A percentile compares a stretch with the other conserved stretches of the same genome.
phyloP scores from a whole-genome alignment of 2,329 filamentous ascomycete genomes.

The Aspergillus niger region DNA sequence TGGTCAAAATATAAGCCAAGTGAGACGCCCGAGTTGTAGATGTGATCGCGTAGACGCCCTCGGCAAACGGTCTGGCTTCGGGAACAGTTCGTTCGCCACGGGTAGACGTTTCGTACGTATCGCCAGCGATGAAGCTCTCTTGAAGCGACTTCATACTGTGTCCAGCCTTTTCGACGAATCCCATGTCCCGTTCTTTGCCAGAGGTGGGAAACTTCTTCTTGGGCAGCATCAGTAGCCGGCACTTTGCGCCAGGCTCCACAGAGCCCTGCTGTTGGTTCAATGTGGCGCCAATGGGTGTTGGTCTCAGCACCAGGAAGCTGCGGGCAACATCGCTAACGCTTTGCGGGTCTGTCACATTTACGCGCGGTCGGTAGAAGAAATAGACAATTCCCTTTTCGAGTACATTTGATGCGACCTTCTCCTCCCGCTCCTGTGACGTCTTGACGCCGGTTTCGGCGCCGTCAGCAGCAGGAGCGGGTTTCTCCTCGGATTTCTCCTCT shows the following conservation, averaged over 20 bases:
- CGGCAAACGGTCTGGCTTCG: conserved; percentile 73
- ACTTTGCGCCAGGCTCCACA: conserved; percentile 59
- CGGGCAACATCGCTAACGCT: conserved; percentile 72
- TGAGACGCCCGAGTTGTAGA: conserved; percentile 72
- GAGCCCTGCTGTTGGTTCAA: conserved; percentile 57
- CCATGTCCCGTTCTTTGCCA: conserved; percentile 71
- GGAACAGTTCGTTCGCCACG: conserved; percentile 67
- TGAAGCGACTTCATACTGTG: conserved; percentile 69
- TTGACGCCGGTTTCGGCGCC: conserved; percentile 47
- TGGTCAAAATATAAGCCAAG: conserved; percentile 75
- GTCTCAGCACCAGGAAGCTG: conserved; percentile 77
- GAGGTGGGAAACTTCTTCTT: conserved; percentile 80
- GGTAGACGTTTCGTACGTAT: conserved; percentile 76
- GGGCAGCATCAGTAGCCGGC: conserved; percentile 73
- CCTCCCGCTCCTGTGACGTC: conserved; percentile 53
- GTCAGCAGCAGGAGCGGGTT: conserved; percentile 13
- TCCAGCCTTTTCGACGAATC: conserved; percentile 76
- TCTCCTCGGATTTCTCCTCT: conserved; percentile 16
- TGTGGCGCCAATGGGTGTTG: conserved; percentile 69
- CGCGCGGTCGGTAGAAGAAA: conserved; percentile 82
- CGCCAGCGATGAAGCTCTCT: conserved; percentile 67
- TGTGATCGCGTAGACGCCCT: conserved; percentile 82
- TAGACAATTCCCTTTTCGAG: conserved; percentile 89
- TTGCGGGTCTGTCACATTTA: conserved; percentile 70
- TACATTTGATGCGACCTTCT: conserved; percentile 61